Evolutionary conservation across 179 eudicot genomes (phyloP).

Genomic region (Actinidia chinensis): DNA sequence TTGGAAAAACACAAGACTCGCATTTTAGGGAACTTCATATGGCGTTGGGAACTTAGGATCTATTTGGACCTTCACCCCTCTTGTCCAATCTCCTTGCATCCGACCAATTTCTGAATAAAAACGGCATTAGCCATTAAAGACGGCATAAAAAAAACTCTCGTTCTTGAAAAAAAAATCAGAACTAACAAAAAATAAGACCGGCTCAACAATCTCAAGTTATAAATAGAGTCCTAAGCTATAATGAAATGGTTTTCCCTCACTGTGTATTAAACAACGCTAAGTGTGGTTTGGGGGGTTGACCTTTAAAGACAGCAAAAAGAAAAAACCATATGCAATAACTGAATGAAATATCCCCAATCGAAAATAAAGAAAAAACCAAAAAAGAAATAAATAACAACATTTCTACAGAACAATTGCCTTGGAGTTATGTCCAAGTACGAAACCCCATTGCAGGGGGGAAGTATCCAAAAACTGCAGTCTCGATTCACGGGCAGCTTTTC

Average conservation of each 20-base stretch:
- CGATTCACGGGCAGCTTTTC: slow-evolving; percentile 78
- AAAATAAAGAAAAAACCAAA: not conserved
- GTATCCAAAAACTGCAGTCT: slow-evolving; percentile 78
- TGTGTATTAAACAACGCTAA: no score
- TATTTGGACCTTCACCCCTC: slow-evolving; percentile 73
- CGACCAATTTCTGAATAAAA: slow-evolving; percentile 67
- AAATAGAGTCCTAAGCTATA: no score
- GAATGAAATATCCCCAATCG: not conserved
- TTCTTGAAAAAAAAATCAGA: not conserved
- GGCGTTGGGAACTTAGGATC: slow-evolving; percentile 51
- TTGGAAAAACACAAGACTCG: no score
- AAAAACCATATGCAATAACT: not conserved
- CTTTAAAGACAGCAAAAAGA: not conserved
- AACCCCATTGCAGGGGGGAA: slow-evolving; percentile 65
- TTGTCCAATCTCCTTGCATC: slow-evolving; percentile 93
- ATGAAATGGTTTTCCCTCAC: no score
- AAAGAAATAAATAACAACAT: not conserved
- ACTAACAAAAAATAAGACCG: not conserved
- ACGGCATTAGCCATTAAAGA: not conserved
- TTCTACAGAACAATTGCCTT: slow-evolving; percentile 63
- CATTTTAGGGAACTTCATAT: slow-evolving; percentile 27
- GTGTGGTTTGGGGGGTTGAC: no score
- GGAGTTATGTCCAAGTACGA: slow-evolving; percentile 86
- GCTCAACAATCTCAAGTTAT: not conserved
- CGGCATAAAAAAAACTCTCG: not conserved